Conservation (phyloP, 2,329 filamentous ascomycete genomes). For the Neonectria ditissima region DNA sequence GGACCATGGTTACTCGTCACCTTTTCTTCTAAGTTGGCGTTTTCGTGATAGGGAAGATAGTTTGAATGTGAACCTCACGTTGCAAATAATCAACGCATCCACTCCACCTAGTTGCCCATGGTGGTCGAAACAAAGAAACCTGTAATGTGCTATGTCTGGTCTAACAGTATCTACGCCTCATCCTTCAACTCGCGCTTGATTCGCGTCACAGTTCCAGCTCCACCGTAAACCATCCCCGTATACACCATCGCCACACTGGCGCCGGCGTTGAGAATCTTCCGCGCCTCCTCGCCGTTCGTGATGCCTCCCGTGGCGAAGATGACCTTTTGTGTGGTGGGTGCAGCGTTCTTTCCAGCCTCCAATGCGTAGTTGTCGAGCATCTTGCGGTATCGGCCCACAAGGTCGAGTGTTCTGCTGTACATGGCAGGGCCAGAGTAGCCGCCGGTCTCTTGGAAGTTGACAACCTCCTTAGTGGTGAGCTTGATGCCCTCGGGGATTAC, state of each 20-base stretch:
- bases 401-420: conserved; percentile 80
- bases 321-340: conserved; percentile 70
- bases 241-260: conserved; percentile 94
- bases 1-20: background rate
- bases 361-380: conserved; percentile 67
- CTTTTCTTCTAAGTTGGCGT: background rate
- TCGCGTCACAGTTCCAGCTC: conserved; percentile 72
- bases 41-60: background rate
- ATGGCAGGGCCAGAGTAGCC: conserved; percentile 93
- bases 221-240: conserved; percentile 77
- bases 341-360: conserved; percentile 46
- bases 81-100: background rate
- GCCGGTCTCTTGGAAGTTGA: conserved; percentile 79
- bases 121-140: conserved; percentile 18
- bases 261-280: conserved; percentile 85
- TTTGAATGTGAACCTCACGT: conserved; percentile 1
- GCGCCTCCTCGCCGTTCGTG: conserved; percentile 85
- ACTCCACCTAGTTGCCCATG: background rate
- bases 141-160: conserved; percentile 19
- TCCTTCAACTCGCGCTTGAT: conserved; percentile 73
- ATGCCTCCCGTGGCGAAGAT: conserved; percentile 96
- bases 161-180: conserved; percentile 45
- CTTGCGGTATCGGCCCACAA: conserved; percentile 84
- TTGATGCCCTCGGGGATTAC: conserved; percentile 75
- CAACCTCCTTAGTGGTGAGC: conserved; percentile 74